Base-by-base conservation (phyloP, 495 filamentous ascomycete genomes). In the Aspergillus bertholletiae region DNA sequence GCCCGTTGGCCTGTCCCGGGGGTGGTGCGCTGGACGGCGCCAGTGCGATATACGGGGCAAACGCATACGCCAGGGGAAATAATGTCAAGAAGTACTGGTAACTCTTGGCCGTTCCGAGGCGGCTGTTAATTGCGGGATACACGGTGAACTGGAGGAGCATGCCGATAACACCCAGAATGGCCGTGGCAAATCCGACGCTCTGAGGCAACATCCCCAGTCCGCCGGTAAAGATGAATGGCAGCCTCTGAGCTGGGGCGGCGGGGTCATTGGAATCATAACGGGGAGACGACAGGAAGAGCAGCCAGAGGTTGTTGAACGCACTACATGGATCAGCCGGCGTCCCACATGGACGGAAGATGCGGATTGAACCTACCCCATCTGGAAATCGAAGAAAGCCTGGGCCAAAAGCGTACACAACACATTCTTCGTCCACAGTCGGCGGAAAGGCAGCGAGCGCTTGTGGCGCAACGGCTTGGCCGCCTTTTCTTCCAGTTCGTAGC, bases 271-370 rank as follows among this genome's bases (percentile, higher is more conserved):
- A 55, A 55, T 88, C 78, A 58, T 84, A 85, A 30, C 88, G 87
- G 0, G 89, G 87, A 0, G 89, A 88, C 0, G 87, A 90, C 54
- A 96, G 84, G 76, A 92, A 93, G 53, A 90, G 79, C 55, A 88
- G 87, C 88, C 88, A 93, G 43, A 93, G 79, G 46, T 85, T 87
- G 68, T 89, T 89, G 78, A 92, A 94, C 40, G 88, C 89, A 55
- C 86, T 69, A 41, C 21, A 22, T 21, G 3, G 7, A 22, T 51
- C 17, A 55, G 57, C 21, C 4, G 24, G 17, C 17, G 11, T 21
- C 3, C 23, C 24, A 40, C 20, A 15, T n/a, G 27, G 23, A 12
- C 24, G 17, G 12, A 28, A 5, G 13, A 13, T 7, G 50, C 34
- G n/a, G n/a, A n/a, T 4, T 23, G 15, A 26, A 57, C 64, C 23